phyloP scores from a whole-genome alignment of 1,139 yeast genomes.

The Candida smagusa region DNA sequence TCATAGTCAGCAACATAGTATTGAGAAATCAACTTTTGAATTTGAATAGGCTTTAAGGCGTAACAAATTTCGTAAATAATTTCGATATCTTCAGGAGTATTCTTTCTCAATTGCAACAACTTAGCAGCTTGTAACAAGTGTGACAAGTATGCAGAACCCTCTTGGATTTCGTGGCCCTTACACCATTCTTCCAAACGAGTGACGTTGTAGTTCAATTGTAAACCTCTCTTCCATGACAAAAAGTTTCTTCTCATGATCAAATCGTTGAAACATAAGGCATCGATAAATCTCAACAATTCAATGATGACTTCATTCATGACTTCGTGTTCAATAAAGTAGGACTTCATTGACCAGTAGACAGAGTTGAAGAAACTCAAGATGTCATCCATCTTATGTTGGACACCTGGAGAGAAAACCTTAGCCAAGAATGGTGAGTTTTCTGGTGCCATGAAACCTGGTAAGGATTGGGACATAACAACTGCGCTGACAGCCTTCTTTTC shows the following conservation, averaged over 20 bases:
- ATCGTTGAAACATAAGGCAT: conserved; percentile 94
- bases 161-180: conserved; percentile 87
- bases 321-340: conserved; percentile 81
- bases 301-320: conserved; percentile 83
- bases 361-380: conserved; percentile 84
- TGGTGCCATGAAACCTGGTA: conserved; percentile 94
- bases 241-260: conserved; percentile 92
- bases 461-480: conserved; percentile 87
- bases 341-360: conserved; percentile 91
- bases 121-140: conserved; percentile 94
- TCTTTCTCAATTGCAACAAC: conserved; percentile 85
- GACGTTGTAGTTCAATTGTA: conserved; percentile 93
- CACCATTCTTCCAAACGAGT: conserved; percentile 99
- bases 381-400: conserved; percentile 92
- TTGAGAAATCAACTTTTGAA: conserved; percentile 86
- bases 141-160: conserved; percentile 82
- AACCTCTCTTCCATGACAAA: conserved; percentile 96
- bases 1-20: conserved; percentile 95
- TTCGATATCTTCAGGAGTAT: conserved; percentile 85
- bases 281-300: conserved; percentile 82
- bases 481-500: conserved; percentile 94
- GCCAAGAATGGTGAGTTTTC: conserved; percentile 83
- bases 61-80: conserved; percentile 94
- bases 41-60: conserved; percentile 89
- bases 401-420: conserved; percentile 72